Conservation (phyloP, 2,329 filamentous ascomycete species). For the Talaromyces sp. region DNA sequence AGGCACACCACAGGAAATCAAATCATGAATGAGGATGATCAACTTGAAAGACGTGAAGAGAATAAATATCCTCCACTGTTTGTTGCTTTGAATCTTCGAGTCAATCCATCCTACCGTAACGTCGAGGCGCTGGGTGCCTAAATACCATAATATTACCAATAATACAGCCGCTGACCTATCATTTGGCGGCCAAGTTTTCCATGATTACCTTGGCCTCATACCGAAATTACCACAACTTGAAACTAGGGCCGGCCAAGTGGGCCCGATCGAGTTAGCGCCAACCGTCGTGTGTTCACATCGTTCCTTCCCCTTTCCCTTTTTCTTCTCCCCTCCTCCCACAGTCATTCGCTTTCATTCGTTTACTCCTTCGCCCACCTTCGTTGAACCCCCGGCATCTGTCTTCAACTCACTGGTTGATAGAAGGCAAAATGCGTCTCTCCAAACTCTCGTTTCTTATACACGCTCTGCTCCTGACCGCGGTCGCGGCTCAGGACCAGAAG, state of each 20-base stretch:
- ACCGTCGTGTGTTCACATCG: constrained; percentile 11
- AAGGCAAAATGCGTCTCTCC: constrained; percentile 35
- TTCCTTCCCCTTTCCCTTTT: constrained; percentile 9
- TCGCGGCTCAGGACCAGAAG: constrained; percentile 29
- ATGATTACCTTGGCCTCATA: no score
- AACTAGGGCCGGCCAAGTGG: constrained; percentile 17
- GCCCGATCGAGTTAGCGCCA: constrained; percentile 14
- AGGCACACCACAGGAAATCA: no score
- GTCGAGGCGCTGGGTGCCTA: no score
- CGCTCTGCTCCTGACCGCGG: constrained; percentile 37
- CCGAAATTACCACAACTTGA: constrained; percentile 3
- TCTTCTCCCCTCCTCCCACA: constrained; percentile 1
- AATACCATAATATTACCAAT: no score
- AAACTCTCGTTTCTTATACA: constrained; percentile 36
- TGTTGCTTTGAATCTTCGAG: no score
- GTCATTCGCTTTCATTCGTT: constrained; percentile 1
- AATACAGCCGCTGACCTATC: no score
- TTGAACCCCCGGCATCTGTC: constrained; percentile 1
- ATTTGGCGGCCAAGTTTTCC: no score
- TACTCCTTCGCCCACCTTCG: not conserved
- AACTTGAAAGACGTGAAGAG: no score
- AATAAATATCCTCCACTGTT: no score
- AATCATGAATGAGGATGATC: no score
- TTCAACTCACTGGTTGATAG: not conserved
- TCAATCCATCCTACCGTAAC: not conserved